Evolutionary conservation across 2,329 filamentous ascomycete species (phyloP), one percentile per base, ranked within the genome.

Genomic region (Aspergillus uvarum): DNA sequence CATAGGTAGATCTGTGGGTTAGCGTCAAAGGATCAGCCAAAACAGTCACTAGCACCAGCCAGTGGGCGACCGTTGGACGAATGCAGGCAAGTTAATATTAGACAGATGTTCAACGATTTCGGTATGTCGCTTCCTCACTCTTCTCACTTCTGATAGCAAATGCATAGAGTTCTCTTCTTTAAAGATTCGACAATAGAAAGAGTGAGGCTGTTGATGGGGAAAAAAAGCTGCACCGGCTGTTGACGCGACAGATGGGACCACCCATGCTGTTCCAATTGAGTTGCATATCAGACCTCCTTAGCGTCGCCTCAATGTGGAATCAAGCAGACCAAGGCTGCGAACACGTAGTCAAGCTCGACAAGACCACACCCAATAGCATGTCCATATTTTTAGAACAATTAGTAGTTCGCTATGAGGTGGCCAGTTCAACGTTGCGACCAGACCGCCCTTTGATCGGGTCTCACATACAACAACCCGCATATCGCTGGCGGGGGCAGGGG

Each of bases 361-460:
- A 44, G 6, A 44, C 14, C 38, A 19, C 38, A 19, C 16, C 38
- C 38, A 44, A 44, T 44, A 44, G 8, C 38, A 19, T 7, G 14
- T 8, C 14, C 6, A 44, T 44, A 35, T 55, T 55, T 31, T 38
- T 55, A 44, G 53, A 19, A 29, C 42, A 55, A 19, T 48, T 48
- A 11, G 47, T 24, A 47, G 53, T 47, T 48, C 53, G 42, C 14
- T 42, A 48, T 55, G 53, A 55, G 22, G 53, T 55, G 53, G 53
- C 53, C 47, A 44, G 52, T 54, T 29, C 26, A 29, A 6, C 32
- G 14, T 35, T 55, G 44, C 53, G 53, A 55, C 53, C 53, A 55
- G 53, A 55, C 53, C 53, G 53, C 53, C 42, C 53, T 55, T 55
- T 55, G 53, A 47, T 31, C 42, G 47, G 26, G 42, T 47, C 53